Base-by-base conservation (phyloP, 2,329 filamentous ascomycete genomes). In the Rhynchosporium agropyri region DNA sequence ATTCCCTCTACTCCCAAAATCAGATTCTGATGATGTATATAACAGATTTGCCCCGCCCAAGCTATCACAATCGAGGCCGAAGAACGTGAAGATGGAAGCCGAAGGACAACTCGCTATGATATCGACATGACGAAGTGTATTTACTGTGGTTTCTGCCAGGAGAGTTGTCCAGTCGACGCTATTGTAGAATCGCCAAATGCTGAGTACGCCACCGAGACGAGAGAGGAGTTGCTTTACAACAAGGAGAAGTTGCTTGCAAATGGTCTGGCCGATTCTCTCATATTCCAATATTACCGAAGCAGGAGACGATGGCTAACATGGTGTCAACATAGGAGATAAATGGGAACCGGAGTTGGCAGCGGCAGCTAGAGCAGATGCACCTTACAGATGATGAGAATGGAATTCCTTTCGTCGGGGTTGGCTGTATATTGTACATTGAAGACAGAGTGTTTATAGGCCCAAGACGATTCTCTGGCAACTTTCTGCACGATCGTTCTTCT, bases 91-190 rank as follows among this genome's bases (percentile, higher is more conserved):
- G 95, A 99, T 74, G 95, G 95, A 68, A 96, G 91, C 75, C 88
- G 95, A 79, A 88, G 95, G 76, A 99, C 95, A 58, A 97, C 94
- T 64, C 88, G 94, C 76, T 99, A 99, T 81, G 95, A 99, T 77
- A 97, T 99, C 76, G 95, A 99, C 80, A 99, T 99, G 95, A 98
- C 95, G 75, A 99, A 99, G 85, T 99, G 95, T 82, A 99, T 99
- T 79, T 99, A 98, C 87, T 98, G 95, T 78, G 95, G 95, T 58
- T 96, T 96, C 82, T 98, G 95, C 86, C 94, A 97, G 82, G 95
- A 99, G 83, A 96, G 91, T 69, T 99, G 95, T 81, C 95, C 95
- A 50, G 95, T 99, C 61, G 95, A 99, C 79, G 95, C 95, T 64
- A 99, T 91, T 77, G 89, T 91, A 63, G 89, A 91, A 77, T 84